These are phyloP conservation scores for Bipolaris oryzae DNA, from an alignment of 2,329 filamentous ascomycete genomes.

Conservation along the genomic window DNA sequence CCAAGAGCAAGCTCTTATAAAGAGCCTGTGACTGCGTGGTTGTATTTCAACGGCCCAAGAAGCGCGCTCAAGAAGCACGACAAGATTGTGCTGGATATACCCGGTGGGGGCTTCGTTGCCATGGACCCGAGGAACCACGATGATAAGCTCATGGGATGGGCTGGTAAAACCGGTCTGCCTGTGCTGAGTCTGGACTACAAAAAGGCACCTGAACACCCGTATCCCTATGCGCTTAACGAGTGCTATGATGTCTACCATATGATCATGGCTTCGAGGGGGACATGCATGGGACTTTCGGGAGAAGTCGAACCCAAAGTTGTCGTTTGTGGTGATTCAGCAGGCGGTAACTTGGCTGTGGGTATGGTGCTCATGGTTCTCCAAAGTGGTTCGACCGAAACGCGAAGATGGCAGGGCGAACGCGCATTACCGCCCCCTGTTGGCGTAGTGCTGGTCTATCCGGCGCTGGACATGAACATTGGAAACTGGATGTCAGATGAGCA, in stretches of 20 bases:
- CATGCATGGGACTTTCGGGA: slow-evolving; percentile 76
- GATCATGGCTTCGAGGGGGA: slow-evolving; percentile 72
- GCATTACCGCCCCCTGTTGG: slow-evolving; percentile 78
- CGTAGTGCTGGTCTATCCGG: slow-evolving; percentile 84
- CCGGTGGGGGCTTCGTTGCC: slow-evolving; percentile 92
- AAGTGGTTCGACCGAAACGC: slow-evolving; percentile 63
- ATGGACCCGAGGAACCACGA: slow-evolving; percentile 96
- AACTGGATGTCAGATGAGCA: slow-evolving; percentile 99
- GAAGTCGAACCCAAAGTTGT: slow-evolving; percentile 69
- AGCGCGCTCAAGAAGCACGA: slow-evolving; percentile 76
- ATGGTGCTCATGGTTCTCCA: slow-evolving; percentile 90
- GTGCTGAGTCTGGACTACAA: slow-evolving; percentile 90
- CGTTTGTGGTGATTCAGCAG: slow-evolving; percentile 79
- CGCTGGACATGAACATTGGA: slow-evolving; percentile 94
- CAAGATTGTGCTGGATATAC: slow-evolving; percentile 84
- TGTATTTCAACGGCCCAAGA: slow-evolving; percentile 91
- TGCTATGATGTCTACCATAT: slow-evolving; percentile 85
- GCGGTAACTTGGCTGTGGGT: slow-evolving; percentile 79
- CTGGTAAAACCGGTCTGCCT: slow-evolving; percentile 84
- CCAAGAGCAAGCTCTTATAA: slow-evolving; percentile 80
- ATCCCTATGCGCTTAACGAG: slow-evolving; percentile 84
- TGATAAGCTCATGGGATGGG: slow-evolving; percentile 92
- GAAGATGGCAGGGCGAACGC: slow-evolving; percentile 61
- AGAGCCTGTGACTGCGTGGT: slow-evolving; percentile 82
- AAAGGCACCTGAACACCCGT: slow-evolving; percentile 84